phyloP scores from a whole-genome alignment of 257 asterid genomes.

The Fraxinus americana region DNA sequence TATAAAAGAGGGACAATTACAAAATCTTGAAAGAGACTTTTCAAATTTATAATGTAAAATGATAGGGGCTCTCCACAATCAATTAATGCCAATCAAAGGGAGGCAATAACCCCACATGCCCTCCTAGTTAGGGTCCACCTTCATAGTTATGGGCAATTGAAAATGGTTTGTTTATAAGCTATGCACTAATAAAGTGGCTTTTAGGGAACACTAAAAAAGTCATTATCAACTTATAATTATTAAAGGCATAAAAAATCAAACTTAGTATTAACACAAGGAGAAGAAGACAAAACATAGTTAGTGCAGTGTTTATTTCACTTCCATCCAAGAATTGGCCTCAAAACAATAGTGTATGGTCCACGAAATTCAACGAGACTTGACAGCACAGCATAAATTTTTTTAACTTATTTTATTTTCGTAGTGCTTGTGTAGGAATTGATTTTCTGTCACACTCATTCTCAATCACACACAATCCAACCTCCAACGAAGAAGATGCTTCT shows the following conservation, averaged over 20 bases:
- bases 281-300: background rate
- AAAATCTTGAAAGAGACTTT: constrained; percentile 37
- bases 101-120: constrained; percentile 37
- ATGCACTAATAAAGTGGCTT: background rate
- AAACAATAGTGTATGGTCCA: background rate
- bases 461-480: no score
- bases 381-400: no score
- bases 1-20: background rate
- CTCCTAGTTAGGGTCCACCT: constrained; percentile 18
- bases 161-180: background rate
- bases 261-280: background rate
- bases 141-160: background rate
- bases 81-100: constrained; percentile 27
- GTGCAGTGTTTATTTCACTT: background rate
- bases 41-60: constrained; percentile 28
- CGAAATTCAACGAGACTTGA: background rate
- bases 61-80: constrained; percentile 29
- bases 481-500: no score
- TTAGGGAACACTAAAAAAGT: background rate
- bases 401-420: no score
- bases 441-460: constrained; percentile 17
- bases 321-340: constrained; percentile 4
- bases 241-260: background rate
- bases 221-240: constrained; percentile 2
- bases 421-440: no score